These are phyloP conservation scores for Dictyostelium firmibasis DNA, from an alignment of 78 protist species.

Conservation along the genomic window DNA sequence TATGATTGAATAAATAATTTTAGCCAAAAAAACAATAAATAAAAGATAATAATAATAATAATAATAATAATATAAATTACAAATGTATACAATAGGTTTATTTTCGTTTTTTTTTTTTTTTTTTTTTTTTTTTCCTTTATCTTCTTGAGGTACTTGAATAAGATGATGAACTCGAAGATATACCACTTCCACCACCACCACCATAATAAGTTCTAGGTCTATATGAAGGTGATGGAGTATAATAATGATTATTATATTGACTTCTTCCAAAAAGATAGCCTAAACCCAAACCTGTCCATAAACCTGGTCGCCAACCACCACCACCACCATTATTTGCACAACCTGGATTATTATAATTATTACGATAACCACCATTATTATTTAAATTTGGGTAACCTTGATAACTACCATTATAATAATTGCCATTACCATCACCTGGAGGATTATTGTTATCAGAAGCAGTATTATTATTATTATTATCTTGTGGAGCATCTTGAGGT, in stretches of 20 bases:
- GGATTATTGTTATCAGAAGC: neutral
- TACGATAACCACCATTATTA: neutral
- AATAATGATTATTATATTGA: neutral
- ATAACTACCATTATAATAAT: neutral
- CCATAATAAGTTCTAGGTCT: neutral
- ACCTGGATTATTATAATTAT: neutral
- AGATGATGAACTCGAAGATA: slow-evolving; percentile 37
- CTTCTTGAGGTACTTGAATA: slow-evolving; percentile 63
- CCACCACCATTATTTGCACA: neutral
- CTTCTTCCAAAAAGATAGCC: slow-evolving; percentile 36
- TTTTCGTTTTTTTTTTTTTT: neutral
- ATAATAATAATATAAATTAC: neutral
- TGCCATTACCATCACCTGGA: neutral
- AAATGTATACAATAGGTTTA: neutral
- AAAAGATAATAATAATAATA: neutral
- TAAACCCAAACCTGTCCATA: slow-evolving; percentile 10
- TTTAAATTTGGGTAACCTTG: neutral
- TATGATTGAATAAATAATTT: neutral
- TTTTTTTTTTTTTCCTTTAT: neutral
- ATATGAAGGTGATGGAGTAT: neutral
- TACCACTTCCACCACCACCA: slow-evolving; percentile 21
- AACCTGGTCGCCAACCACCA: slow-evolving; percentile 18
- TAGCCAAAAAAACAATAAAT: neutral
- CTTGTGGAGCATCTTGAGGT: neutral
- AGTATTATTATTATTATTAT: neutral